Evolutionary conservation across 495 filamentous ascomycete genomes (phyloP).

Genomic region (Ascodesmis nigricans): DNA sequence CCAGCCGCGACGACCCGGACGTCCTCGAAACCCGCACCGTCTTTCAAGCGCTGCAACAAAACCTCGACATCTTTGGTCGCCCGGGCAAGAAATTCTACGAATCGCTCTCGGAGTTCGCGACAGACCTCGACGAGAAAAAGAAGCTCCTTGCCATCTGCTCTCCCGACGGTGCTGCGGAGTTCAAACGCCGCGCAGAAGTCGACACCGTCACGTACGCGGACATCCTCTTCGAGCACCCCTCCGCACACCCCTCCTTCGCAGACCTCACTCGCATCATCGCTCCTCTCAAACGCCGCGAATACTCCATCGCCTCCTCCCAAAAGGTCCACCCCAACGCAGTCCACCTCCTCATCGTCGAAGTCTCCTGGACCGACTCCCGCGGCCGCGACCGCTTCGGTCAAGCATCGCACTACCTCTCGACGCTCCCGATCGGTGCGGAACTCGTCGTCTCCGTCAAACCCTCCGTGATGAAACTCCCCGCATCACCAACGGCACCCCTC

Average conservation of each 20-base stretch:
- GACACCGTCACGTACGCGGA: constrained; percentile 88
- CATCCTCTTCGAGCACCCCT: constrained; percentile 65
- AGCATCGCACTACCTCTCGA: constrained; percentile 68
- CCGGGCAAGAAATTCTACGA: constrained; percentile 97
- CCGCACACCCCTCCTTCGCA: constrained; percentile 72
- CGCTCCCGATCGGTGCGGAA: constrained; percentile 46
- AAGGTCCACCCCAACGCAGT: constrained; percentile 71
- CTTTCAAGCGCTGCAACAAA: constrained; percentile 78
- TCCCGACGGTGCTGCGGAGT: constrained; percentile 71
- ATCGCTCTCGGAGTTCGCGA: constrained; percentile 64
- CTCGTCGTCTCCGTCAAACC: constrained; percentile 89
- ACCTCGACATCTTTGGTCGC: constrained; percentile 89
- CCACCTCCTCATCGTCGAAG: constrained; percentile 92
- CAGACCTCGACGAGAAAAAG: constrained; percentile 59
- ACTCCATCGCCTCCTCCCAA: constrained; percentile 91
- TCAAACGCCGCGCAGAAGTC: constrained; percentile 83
- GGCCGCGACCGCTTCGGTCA: constrained; percentile 83
- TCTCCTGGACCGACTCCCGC: constrained; percentile 71
- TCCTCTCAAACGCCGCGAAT: constrained; percentile 88
- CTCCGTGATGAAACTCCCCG: constrained; percentile 88
- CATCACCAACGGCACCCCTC: constrained; percentile 47
- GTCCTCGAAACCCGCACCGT: constrained; percentile 77
- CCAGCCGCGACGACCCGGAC: constrained; percentile 56
- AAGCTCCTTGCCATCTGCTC: constrained; percentile 54
- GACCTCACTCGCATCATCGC: constrained; percentile 75